Evolutionary conservation across 2,329 filamentous ascomycete genomes (phyloP), one percentile per base, ranked within the genome.

Genomic region (Dendryphion nanum): DNA sequence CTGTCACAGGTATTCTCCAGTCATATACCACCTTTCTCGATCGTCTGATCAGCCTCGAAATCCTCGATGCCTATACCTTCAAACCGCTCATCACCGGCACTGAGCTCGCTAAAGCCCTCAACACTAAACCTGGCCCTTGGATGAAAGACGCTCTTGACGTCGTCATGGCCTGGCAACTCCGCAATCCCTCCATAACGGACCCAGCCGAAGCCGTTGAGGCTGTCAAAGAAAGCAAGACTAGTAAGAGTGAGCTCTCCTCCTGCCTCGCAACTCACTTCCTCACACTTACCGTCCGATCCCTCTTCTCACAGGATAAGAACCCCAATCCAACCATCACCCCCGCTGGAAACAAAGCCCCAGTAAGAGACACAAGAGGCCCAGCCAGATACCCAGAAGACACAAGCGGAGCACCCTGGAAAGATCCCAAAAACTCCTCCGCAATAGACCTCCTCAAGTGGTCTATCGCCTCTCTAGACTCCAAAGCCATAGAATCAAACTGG

Each of bases 111-210:
- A 76, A 81, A 45, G 80, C 78, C 4, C 72, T 97, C 3, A 70
- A 67, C 14, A 79, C 76, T 0, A 82, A 81, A 46, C 83, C 86
- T 0, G 89, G 88, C 1, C 82, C 74, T n/a, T 97, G 91, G 91
- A 85, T 94, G 76, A 81, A 81, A 37, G 75, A 76, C 31, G 89
- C 89, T 3, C 69, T 95, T 32, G 85, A 94, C 20, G 72, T 89
- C 4, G 86, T 88, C 44, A 79, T 94, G 65, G 82, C 82, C 44
- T 97, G 90, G 89, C 93, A 97, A 66, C 76, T 97, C 36, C 78
- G 87, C 24, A 81, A 97, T 57, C 88, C 89, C 0, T 74, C 74
- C 4, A 72, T 71, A 40, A 78, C 75, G 3, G 83, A 90, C 45
- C 67, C 74, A 19, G 53, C 57, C 20, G 59, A 61, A 38, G 71